A percentile compares a stretch with the other conserved stretches of the same genome.
Conservation (phyloP, 2,329 filamentous ascomycete genomes). For the Biscogniauxia marginata region DNA sequence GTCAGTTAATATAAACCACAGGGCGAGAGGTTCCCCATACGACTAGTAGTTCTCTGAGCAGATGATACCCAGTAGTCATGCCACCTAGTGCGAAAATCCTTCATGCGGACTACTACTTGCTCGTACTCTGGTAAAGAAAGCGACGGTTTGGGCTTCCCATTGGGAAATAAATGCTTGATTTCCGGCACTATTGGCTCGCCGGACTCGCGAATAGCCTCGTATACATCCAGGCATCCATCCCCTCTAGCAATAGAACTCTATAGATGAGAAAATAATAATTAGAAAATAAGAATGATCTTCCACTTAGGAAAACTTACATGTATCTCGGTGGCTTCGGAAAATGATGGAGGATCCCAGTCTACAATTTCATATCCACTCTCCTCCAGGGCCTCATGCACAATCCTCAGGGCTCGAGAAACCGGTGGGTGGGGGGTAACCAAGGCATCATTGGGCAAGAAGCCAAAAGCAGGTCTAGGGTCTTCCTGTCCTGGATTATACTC, state of each 20-base stretch:
- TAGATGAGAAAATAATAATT: background rate
- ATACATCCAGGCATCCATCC: background rate
- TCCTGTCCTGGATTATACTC: background rate
- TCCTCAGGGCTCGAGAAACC: background rate
- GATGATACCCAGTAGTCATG: constrained; percentile 40
- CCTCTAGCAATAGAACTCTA: background rate
- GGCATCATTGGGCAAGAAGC: background rate
- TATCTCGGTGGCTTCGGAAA: background rate
- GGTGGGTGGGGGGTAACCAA: background rate
- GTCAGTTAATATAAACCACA: constrained; percentile 43
- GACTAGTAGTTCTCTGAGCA: background rate
- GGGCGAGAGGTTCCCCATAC: background rate
- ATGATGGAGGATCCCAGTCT: background rate
- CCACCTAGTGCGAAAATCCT: background rate
- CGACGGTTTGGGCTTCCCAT: constrained; percentile 38
- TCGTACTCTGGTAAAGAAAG: constrained; percentile 55
- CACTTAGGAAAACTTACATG: background rate
- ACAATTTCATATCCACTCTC: background rate
- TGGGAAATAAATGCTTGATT: background rate
- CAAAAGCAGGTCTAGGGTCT: background rate
- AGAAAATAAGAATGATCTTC: too few species aligned
- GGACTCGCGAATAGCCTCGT: background rate
- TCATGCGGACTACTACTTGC: background rate
- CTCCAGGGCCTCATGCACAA: background rate
- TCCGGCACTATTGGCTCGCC: background rate